Base-by-base conservation (phyloP, 768 basidiomycete species). In the Neoboletus subvelutipes region DNA sequence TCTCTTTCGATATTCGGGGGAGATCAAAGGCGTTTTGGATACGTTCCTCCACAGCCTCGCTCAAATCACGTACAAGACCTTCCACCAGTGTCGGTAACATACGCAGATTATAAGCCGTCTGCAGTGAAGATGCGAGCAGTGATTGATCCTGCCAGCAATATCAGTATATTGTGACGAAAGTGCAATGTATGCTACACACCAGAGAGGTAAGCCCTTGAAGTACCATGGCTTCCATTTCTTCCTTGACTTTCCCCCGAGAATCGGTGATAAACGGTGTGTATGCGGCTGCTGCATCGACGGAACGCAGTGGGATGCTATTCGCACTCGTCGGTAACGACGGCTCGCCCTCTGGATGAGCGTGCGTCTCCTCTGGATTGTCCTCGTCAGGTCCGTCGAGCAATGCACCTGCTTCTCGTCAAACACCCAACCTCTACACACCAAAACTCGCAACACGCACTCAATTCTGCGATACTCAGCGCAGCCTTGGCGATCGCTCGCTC, bases 181-280 rank as follows among this genome's bases (percentile, higher is more conserved):
- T 39, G 20, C 12, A 26, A 42, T 12, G 29, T 43, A 42, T 18
- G 50, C 15, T 13, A 77, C 86, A 53, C 61, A 95, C 96, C 56
- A 94, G 72, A 18, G 85, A 85, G 1, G 81, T 78, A 3, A 98
- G 76, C 5, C 96, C 95, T 28, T 78, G 80, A 31, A 92, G 72
- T 1, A 98, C 87, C 90, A 95, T 95, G 8, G 76, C 80, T 64
- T 98, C 90, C 95, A 99, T 98, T 65, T 94, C 91, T 8, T 76
- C 77, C 2, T 85, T 89, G 34, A 99, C 84, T 45, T 79, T 82
- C 13, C 78, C 75, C 24, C 87, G 83, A 0, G 92, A 81, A 10
- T 84, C 80, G 51, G 91, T 85, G 33, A 99, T 83, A 39, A 84
- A 83, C 1, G 85, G 80, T 18, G 91, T 74, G 61, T 94, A 84